These are phyloP conservation scores for Spizellomyces sp. DNA, from an alignment of 192 early-diverging fungal species.

Conservation along the genomic window DNA sequence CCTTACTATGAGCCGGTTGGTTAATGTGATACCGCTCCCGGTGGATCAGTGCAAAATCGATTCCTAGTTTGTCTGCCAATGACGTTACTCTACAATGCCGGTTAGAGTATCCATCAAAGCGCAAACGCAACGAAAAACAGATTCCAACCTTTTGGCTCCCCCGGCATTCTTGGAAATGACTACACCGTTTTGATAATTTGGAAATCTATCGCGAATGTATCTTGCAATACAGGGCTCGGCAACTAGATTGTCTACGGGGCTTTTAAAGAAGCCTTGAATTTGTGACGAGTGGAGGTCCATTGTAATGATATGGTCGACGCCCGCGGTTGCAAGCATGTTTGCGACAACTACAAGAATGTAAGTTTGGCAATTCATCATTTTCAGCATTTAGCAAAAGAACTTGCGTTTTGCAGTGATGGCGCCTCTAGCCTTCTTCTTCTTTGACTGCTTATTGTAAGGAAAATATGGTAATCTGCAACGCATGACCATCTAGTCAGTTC, in stretches of 20 bases:
- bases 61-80: conserved; percentile 88
- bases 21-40: conserved; percentile 66
- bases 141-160: conserved; percentile 82
- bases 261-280: conserved; percentile 95
- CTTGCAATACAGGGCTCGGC: conserved; percentile 87
- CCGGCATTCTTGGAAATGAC: conserved; percentile 95
- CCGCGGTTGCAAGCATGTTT: conserved; percentile 90
- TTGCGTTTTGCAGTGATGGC: conserved; percentile 92
- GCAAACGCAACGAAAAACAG: neutral
- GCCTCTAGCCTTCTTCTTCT: conserved; percentile 97
- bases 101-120: conserved; percentile 3
- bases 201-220: conserved; percentile 80
- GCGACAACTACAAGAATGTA: conserved; percentile 69
- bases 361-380: neutral
- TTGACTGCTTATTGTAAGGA: conserved; percentile 96
- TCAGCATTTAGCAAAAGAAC: neutral
- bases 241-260: conserved; percentile 92
- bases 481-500: neutral
- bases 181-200: conserved; percentile 70
- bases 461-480: conserved; percentile 81
- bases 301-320: conserved; percentile 98
- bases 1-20: conserved; percentile 15
- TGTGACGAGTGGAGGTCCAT: conserved; percentile 95
- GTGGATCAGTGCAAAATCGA: conserved; percentile 97
- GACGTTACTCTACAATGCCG: conserved; percentile 83